Base-by-base conservation (phyloP, 108 stramenopile genomes). In the Fragilariopsis cylindrus region DNA sequence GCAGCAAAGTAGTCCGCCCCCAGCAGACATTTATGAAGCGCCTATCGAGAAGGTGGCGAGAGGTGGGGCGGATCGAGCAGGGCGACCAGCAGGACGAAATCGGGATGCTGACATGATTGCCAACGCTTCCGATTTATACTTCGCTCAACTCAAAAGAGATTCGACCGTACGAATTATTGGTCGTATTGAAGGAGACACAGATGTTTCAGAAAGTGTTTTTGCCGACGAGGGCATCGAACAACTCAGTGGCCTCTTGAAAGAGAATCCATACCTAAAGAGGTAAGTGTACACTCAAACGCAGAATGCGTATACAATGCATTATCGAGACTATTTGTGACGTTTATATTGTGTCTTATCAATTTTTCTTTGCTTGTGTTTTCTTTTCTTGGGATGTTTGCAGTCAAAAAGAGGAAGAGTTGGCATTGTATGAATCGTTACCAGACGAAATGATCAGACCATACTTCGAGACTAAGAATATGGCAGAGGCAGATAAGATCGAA, bases 111-210 rank as follows among this genome's bases (percentile, higher is more conserved):
- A 88, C 76, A 58, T 79, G 49, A 89, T 94, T 79, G 69, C 86
- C 39, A 94, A 94, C 72, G 86, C 87, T 5, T 80, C 93, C 60
- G 93, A 94, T 66, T 68, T 94, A 47, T 94, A 94, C 79, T 92
- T 94, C 79, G 93, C 91, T 4, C 90, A 91, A 56, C 79, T 94
- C 58, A 94, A 94, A 74, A 85, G 87, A 56, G 93, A 94, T 77
- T 91, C 90, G 9, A 81, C 85, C 11, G 84, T 90, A 49, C 80
- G 93, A 11, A 90, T 80, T 8, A 48, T 77, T 15, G 93, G 91
- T 42, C 73, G 91, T 65, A 16, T 77, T 43, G 40, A 55, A 16
- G 93, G 91, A 12, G 88, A 94, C 69, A 63, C 52, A 1, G 87
- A 90, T 47, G 57, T 70, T 15, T 86, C 91, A 39, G 79, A 94